Base-by-base conservation (phyloP, 2,329 filamentous ascomycete species). In the Myotisia sp. region DNA sequence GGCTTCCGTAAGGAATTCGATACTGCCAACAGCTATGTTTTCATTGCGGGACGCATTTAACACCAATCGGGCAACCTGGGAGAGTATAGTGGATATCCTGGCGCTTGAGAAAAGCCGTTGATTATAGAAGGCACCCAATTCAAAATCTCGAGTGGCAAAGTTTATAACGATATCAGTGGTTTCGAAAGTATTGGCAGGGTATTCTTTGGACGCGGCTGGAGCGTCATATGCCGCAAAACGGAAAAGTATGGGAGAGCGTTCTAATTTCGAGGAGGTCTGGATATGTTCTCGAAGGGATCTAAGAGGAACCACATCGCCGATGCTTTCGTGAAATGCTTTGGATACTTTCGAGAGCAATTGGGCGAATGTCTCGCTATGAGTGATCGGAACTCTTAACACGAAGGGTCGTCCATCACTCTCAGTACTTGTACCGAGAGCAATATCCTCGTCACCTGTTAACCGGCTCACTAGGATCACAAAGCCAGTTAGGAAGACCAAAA, bases 401-500 rank as follows among this genome's bases (percentile, higher is more conserved):
- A 64, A 64, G 27, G 60, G 56, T 28, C 59, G 57, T 19, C 59
- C 60, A 43, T 62, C 59, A 27, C 58, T 55, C 6, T 48, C 52
- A 8, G 51, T 49, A 37, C 57, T 64, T 28, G 62, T 63, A 22
- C 58, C 62, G 36, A 65, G 49, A 21, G 60, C 58, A 39, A 65
- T 64, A 43, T 65, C 62, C 41, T 65, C 63, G 39, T 65, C 62
- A 12, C 62, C 63, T 9, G 62, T 65, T 42, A 65, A 47, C 39
- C 62, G 57, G 39, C 55, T 55, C 14, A 62, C 59, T 28, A 65
- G 48, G 32, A 62, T 50, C 2, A 62, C 50, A 29, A 62, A 60
- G 13, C 61, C 59, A 14, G 61, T 54, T 38, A 65, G 44, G 29
- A 65, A 50, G 26, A 62, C 49, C 3, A 53, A 57, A 34, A 63